Evolutionary conservation across 768 basidiomycete species (phyloP).

Genomic region (Lentinula lateritia): DNA sequence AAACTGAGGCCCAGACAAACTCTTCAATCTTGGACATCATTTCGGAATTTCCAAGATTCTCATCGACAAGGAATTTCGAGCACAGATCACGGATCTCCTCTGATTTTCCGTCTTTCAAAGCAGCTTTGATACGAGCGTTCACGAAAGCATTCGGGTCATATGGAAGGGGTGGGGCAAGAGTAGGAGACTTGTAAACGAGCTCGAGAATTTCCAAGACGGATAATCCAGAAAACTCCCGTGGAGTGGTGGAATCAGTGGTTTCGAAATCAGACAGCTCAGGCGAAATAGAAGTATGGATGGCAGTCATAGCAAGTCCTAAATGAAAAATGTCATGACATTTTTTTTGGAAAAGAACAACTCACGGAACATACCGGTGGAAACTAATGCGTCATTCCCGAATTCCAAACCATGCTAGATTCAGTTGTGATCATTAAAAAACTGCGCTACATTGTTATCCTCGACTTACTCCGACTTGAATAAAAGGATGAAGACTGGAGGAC

Average conservation of each 20-base stretch:
- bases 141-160: conserved; percentile 44
- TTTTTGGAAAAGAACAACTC: not conserved
- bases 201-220: conserved; percentile 47
- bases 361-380: conserved; percentile 36
- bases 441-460: not conserved
- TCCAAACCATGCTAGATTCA: conserved; percentile 15
- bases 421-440: no score
- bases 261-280: conserved; percentile 27
- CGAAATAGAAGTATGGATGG: conserved; percentile 28
- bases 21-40: conserved; percentile 43
- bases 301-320: conserved; percentile 45
- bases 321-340: not conserved
- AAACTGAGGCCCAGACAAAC: conserved; percentile 39
- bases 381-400: conserved; percentile 43
- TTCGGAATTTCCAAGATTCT: conserved; percentile 18
- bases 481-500: conserved; percentile 40
- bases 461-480: conserved; percentile 55
- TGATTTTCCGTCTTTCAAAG: conserved; percentile 30
- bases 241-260: not conserved
- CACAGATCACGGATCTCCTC: conserved; percentile 42
- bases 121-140: conserved; percentile 26
- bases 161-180: conserved; percentile 43
- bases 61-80: conserved; percentile 32
- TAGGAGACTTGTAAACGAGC: conserved; percentile 42
- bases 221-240: conserved; percentile 14